A percentile compares a stretch with the other conserved stretches of the same genome.
These are phyloP conservation scores for Cupressus sempervirens DNA, from an alignment of 75 land plant genomes.

Conservation along the genomic window DNA sequence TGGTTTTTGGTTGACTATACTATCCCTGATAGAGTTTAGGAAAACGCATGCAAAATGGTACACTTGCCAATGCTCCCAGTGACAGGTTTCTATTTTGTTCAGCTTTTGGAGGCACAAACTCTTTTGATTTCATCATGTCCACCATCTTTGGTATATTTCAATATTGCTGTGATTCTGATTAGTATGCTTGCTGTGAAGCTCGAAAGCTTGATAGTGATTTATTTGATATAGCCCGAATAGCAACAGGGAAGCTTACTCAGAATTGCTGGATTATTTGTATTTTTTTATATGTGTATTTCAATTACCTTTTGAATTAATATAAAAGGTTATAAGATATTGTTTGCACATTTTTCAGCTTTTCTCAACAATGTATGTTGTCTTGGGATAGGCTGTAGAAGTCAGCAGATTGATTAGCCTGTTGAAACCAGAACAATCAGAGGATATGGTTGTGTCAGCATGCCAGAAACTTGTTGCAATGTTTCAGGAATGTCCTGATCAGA, in stretches of 20 bases:
- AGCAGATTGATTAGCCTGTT: conserved; percentile 73
- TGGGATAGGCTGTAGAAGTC: conserved; percentile 74
- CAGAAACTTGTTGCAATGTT: conserved; percentile 83
- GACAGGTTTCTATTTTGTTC: neutral
- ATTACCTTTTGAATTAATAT: neutral
- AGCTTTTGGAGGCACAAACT: neutral
- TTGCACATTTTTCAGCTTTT: neutral
- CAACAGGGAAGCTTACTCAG: neutral
- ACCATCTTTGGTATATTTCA: neutral
- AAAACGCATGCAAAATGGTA: neutral
- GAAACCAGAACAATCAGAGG: conserved; percentile 93
- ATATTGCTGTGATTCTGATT: neutral
- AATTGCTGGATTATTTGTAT: neutral
- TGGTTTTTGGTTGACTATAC: neutral
- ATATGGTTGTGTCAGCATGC: conserved; percentile 77
- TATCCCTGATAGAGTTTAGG: neutral
- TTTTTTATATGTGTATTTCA: neutral
- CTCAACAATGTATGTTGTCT: neutral
- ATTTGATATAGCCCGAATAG: conserved; percentile 1
- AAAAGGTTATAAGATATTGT: neutral
- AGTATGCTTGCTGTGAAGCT: neutral
- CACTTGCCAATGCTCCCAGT: neutral
- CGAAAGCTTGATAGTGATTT: neutral
- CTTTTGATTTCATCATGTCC: neutral
- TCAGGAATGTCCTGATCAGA: conserved; percentile 84